These are phyloP conservation scores for Zasmidium angulare DNA, from an alignment of 2,329 filamentous ascomycete genomes.

Conservation along the genomic window DNA sequence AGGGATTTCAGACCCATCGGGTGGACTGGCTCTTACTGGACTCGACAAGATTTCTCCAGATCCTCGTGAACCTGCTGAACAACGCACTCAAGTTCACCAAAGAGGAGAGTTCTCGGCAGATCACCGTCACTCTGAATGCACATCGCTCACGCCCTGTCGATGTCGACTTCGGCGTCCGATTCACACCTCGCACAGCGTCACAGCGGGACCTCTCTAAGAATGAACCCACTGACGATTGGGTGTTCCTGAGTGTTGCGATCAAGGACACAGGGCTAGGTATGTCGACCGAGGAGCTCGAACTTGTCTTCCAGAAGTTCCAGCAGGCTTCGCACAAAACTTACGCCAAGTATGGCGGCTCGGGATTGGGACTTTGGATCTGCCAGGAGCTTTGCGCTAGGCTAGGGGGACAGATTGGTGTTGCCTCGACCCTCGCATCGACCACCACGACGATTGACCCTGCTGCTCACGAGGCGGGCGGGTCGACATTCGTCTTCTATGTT, in stretches of 20 bases:
- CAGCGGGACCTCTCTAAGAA: neutral
- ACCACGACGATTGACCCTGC: too few species aligned
- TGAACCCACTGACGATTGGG: constrained; percentile 24
- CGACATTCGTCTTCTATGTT: constrained; percentile 68
- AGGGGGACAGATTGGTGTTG: constrained; percentile 68
- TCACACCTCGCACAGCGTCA: neutral
- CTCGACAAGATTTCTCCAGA: constrained; percentile 23
- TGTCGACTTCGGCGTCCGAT: neutral
- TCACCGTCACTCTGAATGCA: constrained; percentile 17
- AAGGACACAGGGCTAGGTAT: constrained; percentile 44
- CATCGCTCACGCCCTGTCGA: neutral
- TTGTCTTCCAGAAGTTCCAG: constrained; percentile 67
- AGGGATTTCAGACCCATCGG: too few species aligned
- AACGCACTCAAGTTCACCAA: constrained; percentile 29
- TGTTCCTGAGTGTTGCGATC: constrained; percentile 35
- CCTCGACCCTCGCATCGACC: too few species aligned
- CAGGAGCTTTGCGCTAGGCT: constrained; percentile 68
- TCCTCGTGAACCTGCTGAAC: constrained; percentile 28
- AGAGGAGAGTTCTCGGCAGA: constrained; percentile 7
- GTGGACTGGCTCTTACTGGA: constrained; percentile 27
- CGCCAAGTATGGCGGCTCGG: constrained; percentile 68
- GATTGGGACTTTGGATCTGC: constrained; percentile 69
- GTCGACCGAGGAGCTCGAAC: constrained; percentile 35
- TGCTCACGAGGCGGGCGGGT: constrained; percentile 43
- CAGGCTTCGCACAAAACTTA: constrained; percentile 68